Conservation (phyloP, 768 basidiomycete genomes). For the Mycena indigotica region DNA sequence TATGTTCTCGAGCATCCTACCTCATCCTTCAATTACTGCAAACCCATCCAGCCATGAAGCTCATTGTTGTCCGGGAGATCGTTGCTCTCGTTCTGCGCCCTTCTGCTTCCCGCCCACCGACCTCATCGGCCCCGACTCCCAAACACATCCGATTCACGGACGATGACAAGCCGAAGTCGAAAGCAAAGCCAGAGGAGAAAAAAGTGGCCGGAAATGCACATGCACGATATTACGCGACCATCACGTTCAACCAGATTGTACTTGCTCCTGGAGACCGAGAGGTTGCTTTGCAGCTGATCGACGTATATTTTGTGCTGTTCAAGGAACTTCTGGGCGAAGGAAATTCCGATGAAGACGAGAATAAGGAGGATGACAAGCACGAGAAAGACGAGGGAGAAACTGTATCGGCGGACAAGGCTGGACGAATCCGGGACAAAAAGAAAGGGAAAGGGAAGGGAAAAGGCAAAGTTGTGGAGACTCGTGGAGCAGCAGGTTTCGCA, state of each 20-base stretch:
- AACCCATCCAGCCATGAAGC: constrained; percentile 90
- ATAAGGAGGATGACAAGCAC: constrained; percentile 35
- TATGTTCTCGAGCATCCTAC: constrained; percentile 89
- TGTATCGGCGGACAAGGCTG: constrained; percentile 30
- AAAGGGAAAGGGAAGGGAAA: constrained; percentile 47
- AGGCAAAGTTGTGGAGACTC: constrained; percentile 45
- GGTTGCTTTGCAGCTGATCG: constrained; percentile 77
- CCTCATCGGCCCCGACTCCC: constrained; percentile 36
- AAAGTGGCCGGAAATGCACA: constrained; percentile 62
- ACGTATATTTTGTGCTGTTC: constrained; percentile 95
- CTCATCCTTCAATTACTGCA: constrained; percentile 89
- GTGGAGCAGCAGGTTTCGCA: constrained; percentile 65
- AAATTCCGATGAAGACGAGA: constrained; percentile 30
- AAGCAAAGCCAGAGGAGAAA: constrained; percentile 30
- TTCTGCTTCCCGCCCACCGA: constrained; percentile 38
- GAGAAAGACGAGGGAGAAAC: constrained; percentile 30
- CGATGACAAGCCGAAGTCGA: constrained; percentile 33
- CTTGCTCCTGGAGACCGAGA: constrained; percentile 67
- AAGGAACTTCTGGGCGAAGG: constrained; percentile 78
- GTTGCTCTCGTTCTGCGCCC: constrained; percentile 77
- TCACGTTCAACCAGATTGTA: constrained; percentile 94
- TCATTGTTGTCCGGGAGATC: constrained; percentile 85
- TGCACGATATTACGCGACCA: constrained; percentile 87
- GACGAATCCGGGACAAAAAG: constrained; percentile 33
- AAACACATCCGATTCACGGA: constrained; percentile 60